A percentile compares a stretch with the other conserved stretches of the same genome.
These are phyloP conservation scores for Aspergillus novofumigatus DNA, from an alignment of 2,329 filamentous ascomycete species.

Conservation along the genomic window DNA sequence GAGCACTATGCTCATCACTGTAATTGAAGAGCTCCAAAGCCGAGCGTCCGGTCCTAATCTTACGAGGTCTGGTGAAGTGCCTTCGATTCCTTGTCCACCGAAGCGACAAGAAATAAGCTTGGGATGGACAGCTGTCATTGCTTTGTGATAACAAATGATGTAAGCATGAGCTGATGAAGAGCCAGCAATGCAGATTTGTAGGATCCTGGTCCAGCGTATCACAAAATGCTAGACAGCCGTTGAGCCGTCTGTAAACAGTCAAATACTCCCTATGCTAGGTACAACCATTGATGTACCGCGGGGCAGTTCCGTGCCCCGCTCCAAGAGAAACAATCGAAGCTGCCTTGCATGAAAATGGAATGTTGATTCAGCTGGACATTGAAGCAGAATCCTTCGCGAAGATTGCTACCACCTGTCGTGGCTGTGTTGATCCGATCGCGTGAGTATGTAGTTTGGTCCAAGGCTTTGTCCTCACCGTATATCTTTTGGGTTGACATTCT, in stretches of 20 bases:
- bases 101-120: not conserved
- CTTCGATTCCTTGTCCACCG: not conserved
- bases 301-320: slow-evolving; percentile 10
- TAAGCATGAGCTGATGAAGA: not conserved
- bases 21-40: not conserved
- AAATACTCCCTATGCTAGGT: not conserved
- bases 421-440: slow-evolving; percentile 14
- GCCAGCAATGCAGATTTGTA: not conserved
- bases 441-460: slow-evolving; percentile 2
- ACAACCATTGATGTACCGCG: slow-evolving; percentile 4
- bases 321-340: slow-evolving; percentile 3
- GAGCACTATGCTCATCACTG: not conserved
- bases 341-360: slow-evolving; percentile 10
- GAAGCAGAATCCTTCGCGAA: slow-evolving; percentile 6
- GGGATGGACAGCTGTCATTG: not conserved
- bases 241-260: not conserved
- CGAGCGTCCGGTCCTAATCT: not conserved
- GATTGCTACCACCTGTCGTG: slow-evolving; percentile 11
- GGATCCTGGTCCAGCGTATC: not conserved
- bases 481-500: slow-evolving; percentile 12
- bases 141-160: not conserved
- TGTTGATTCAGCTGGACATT: slow-evolving; percentile 6
- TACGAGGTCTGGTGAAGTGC: not conserved
- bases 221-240: not conserved
- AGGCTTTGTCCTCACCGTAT: slow-evolving; percentile 16